phyloP scores from a whole-genome alignment of 2,329 filamentous ascomycete genomes.

The Microdochium nivale region DNA sequence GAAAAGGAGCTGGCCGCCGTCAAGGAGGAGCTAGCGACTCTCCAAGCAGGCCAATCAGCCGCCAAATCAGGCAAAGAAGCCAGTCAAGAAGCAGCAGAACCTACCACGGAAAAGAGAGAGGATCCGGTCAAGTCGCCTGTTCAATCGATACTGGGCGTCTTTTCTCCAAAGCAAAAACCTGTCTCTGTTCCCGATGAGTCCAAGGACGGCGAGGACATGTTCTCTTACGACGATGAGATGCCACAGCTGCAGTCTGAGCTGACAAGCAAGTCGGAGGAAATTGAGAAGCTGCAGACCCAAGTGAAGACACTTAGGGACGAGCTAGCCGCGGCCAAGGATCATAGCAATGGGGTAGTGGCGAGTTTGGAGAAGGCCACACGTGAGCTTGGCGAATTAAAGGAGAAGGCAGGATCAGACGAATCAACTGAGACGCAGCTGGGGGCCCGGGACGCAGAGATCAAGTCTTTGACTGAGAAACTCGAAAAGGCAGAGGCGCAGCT shows the following conservation, averaged over 20 bases:
- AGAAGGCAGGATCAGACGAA: conserved; percentile 28
- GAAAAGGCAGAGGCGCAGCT: conserved; percentile 34
- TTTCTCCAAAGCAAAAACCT: conserved; percentile 37
- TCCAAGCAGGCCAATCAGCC: conserved; percentile 24
- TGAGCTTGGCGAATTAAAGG: conserved; percentile 45
- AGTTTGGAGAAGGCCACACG: conserved; percentile 60
- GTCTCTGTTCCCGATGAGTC: conserved; percentile 23
- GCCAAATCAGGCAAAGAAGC: conserved; percentile 5
- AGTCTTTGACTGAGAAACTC: conserved; percentile 39
- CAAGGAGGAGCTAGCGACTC: conserved; percentile 52
- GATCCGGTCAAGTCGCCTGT: conserved; percentile 33
- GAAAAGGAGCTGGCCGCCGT: conserved; percentile 55
- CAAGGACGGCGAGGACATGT: conserved; percentile 61
- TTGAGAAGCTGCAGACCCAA: conserved; percentile 61
- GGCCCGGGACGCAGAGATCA: conserved; percentile 37
- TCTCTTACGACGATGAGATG: conserved; percentile 85
- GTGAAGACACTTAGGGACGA: conserved; percentile 62
- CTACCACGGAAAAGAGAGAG: conserved; percentile 21
- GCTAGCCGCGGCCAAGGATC: conserved; percentile 62
- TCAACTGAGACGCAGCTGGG: conserved; percentile 42
- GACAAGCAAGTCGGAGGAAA: conserved; percentile 59
- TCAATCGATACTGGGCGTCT: conserved; percentile 37
- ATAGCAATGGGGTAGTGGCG: conserved; percentile 55
- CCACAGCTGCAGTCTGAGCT: conserved; percentile 72
- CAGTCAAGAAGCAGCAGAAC: conserved; percentile 10